These are phyloP conservation scores for Russula abietina DNA, from an alignment of 768 basidiomycete genomes.

Conservation along the genomic window DNA sequence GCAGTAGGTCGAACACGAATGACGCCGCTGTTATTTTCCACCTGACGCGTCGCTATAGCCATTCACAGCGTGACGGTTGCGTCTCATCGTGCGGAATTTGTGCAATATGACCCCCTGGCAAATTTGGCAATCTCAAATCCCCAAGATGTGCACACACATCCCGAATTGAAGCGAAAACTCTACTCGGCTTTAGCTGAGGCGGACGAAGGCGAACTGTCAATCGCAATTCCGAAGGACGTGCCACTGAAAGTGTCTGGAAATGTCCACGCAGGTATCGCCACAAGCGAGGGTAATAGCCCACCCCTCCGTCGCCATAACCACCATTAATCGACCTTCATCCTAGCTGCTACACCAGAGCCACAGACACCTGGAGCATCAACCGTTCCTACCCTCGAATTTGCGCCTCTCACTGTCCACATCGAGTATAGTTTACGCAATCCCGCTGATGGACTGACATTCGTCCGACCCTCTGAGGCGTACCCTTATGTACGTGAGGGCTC, in stretches of 20 bases:
- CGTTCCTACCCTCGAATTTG: constrained; percentile 42
- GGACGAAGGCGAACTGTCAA: constrained; percentile 92
- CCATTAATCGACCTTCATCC: not conserved
- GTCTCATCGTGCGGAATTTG: constrained; percentile 68
- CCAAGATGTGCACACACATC: constrained; percentile 80
- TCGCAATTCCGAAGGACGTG: constrained; percentile 74
- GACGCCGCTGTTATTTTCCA: constrained; percentile 8
- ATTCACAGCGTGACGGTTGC: constrained; percentile 70
- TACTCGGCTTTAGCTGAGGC: constrained; percentile 87
- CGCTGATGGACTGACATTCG: constrained; percentile 79
- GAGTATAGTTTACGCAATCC: constrained; percentile 79
- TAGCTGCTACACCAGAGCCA: constrained; percentile 77
- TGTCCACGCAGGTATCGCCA: constrained; percentile 37
- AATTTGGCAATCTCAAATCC: constrained; percentile 59
- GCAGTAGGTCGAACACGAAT: constrained; percentile 46
- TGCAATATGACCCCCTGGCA: constrained; percentile 68
- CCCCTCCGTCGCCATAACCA: constrained; percentile 7
- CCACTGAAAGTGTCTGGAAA: constrained; percentile 55
- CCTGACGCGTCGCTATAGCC: constrained; percentile 38
- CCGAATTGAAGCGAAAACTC: constrained; percentile 86
- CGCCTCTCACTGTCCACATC: constrained; percentile 69
- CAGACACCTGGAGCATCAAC: constrained; percentile 50
- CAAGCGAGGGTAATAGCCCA: constrained; percentile 48
- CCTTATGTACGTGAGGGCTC: constrained; percentile 59
- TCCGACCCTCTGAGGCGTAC: constrained; percentile 73